phyloP scores from a whole-genome alignment of 2,329 filamentous ascomycete genomes.

The Didymella glomerata region DNA sequence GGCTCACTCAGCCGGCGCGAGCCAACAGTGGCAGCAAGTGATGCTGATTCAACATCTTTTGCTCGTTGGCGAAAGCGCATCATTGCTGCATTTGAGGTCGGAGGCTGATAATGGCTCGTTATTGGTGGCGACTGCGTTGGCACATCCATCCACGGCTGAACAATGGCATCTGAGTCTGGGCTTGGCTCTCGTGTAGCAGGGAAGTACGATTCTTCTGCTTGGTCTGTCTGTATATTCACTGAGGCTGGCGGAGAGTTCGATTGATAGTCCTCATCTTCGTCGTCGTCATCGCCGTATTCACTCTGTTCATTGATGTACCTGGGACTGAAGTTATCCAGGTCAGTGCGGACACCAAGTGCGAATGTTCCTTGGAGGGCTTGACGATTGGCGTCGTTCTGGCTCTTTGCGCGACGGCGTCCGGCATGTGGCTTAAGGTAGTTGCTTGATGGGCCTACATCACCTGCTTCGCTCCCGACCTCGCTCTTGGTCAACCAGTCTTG shows the following conservation, averaged over 20 bases:
- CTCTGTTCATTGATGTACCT: conserved; percentile 52
- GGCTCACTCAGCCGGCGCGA: conserved; percentile 71
- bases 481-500: conserved; percentile 60
- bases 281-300: conserved; percentile 49
- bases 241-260: conserved; percentile 45
- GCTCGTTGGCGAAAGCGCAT: conserved; percentile 59
- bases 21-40: conserved; percentile 72
- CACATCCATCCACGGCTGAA: conserved; percentile 61
- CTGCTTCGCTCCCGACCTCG: conserved; percentile 58
- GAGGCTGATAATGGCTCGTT: conserved; percentile 57
- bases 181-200: conserved; percentile 35
- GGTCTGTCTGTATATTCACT: conserved; percentile 38
- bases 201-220: conserved; percentile 45
- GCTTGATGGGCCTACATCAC: conserved; percentile 46
- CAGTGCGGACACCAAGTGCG: conserved; percentile 45
- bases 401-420: conserved; percentile 58
- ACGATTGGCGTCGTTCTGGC: conserved; percentile 51
- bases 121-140: conserved; percentile 46
- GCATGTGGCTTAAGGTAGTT: conserved; percentile 41
- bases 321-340: conserved; percentile 48
- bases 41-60: conserved; percentile 62
- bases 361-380: conserved; percentile 34
- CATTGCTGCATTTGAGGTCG: conserved; percentile 64
- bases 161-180: conserved; percentile 32
- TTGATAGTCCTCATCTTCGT: conserved; percentile 38